phyloP scores from a whole-genome alignment of 1,284 basidiomycete genomes.

The Termitomyces sp. region DNA sequence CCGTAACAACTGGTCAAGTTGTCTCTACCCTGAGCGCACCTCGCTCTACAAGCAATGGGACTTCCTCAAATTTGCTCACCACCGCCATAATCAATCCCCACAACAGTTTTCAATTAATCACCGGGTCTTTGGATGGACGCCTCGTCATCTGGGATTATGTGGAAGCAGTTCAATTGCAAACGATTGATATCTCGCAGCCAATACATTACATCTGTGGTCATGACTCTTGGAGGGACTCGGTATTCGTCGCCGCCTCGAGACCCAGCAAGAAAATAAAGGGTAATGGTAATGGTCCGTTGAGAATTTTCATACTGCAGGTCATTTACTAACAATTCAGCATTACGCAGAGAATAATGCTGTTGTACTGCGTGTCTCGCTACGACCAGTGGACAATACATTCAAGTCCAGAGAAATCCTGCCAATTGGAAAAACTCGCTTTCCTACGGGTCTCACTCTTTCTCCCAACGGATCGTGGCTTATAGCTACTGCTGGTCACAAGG shows the following conservation, averaged over 20 bases:
- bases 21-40: conserved; percentile 74
- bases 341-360: conserved; percentile 45
- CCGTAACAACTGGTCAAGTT: conserved; percentile 67
- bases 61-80: conserved; percentile 61
- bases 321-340: neutral
- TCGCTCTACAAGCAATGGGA: conserved; percentile 29
- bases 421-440: conserved; percentile 67
- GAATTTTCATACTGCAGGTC: neutral
- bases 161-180: conserved; percentile 77
- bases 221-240: conserved; percentile 56
- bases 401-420: conserved; percentile 48
- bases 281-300: conserved; percentile 38
- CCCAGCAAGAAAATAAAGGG: conserved; percentile 46
- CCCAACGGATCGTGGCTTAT: conserved; percentile 81
- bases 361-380: conserved; percentile 58
- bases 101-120: conserved; percentile 88
- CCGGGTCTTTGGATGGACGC: conserved; percentile 78
- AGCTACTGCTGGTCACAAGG: conserved; percentile 75
- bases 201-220: conserved; percentile 73
- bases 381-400: conserved; percentile 40
- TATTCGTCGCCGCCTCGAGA: conserved; percentile 66
- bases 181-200: conserved; percentile 64
- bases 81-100: conserved; percentile 77
- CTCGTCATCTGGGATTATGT: conserved; percentile 93
- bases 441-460: conserved; percentile 66